Conservation (phyloP, 2,329 filamentous ascomycete genomes). For the Stagonosporopsis vannaccii region DNA sequence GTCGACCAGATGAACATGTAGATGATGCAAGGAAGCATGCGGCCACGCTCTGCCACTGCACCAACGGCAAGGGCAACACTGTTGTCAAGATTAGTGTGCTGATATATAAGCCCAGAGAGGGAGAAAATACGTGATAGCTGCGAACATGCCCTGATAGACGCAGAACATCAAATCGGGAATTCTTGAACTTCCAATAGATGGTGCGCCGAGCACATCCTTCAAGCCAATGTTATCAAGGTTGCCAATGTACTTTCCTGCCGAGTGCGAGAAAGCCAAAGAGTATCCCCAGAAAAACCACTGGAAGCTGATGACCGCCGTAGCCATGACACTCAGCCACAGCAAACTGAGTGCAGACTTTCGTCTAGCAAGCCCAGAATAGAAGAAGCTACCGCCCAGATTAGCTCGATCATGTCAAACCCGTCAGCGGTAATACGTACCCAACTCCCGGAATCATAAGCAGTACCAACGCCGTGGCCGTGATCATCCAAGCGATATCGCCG, state of each 20-base stretch:
- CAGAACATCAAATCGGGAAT: conserved; percentile 87
- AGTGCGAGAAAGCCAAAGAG: conserved; percentile 81
- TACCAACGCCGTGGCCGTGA: conserved; percentile 78
- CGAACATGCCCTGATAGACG: conserved; percentile 89
- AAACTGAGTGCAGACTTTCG: conserved; percentile 88
- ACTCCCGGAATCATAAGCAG: conserved; percentile 93
- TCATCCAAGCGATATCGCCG: conserved; percentile 84
- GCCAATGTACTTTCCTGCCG: conserved; percentile 77
- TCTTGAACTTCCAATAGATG: conserved; percentile 74
- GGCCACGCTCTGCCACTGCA: conserved; percentile 84
- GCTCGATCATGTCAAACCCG: neutral
- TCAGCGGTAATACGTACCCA: conserved; percentile 58
- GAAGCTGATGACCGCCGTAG: conserved; percentile 79
- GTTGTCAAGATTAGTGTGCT: conserved; percentile 18
- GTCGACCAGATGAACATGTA: conserved; percentile 96
- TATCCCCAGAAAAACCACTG: conserved; percentile 98
- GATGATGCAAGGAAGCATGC: conserved; percentile 85
- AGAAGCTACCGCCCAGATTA: conserved; percentile 67
- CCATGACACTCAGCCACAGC: conserved; percentile 85
- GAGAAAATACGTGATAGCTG: conserved; percentile 75
- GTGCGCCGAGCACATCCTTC: conserved; percentile 74
- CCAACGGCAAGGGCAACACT: conserved; percentile 84
- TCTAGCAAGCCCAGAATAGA: conserved; percentile 89
- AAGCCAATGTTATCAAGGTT: conserved; percentile 82
- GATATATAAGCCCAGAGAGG: neutral